Base-by-base conservation (phyloP, 805 yeast species). In the Pichia eremophila region DNA sequence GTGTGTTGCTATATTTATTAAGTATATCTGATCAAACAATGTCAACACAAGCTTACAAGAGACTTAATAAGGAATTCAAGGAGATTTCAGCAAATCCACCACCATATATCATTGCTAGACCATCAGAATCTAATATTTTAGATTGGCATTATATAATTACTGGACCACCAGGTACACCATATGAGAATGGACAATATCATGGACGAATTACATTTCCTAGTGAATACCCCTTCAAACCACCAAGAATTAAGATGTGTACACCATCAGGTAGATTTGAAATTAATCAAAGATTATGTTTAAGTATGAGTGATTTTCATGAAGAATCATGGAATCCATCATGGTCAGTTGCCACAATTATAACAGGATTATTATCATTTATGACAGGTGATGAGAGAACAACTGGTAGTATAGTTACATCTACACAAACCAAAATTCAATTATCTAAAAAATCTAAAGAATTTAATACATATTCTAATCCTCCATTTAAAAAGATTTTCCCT, bases 321-420 rank as follows among this genome's bases (percentile, higher is more conserved):
- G 93, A 89, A 63, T 70, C 84, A 1, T 90, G 98, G 98, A 89
- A 90, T 63, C 97, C 98, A 1, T 88, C 95, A 8, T 90, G 97
- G 97, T 80, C 89, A 41, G 96, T 90, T 27, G 72, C 87, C 34
- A 89, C 97, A 0, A 90, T 90, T 19, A 71, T 90, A 56, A 85
- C 81, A 11, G 98, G 97, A 0, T 69, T 90, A 36, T 69, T 90
- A 54, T 86, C 95, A 61, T 90, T 90, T 59, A 90, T 90, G 98
- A 87, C 95, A 0, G 83, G 93, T 10, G 77, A 78, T 50, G 97
- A 90, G 55, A 68, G 75, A 27, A 86, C 96, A 2, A 83, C 96
- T 0, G 97, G 97, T 0, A 80, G 91, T 9, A 78, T 89, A 12
- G 69, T 65, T 9, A 78, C 95, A 1, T 73, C 83, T 11, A 84